These are phyloP conservation scores for Ganoderma resinaceum DNA, from an alignment of 1,284 basidiomycete genomes.

Conservation along the genomic window DNA sequence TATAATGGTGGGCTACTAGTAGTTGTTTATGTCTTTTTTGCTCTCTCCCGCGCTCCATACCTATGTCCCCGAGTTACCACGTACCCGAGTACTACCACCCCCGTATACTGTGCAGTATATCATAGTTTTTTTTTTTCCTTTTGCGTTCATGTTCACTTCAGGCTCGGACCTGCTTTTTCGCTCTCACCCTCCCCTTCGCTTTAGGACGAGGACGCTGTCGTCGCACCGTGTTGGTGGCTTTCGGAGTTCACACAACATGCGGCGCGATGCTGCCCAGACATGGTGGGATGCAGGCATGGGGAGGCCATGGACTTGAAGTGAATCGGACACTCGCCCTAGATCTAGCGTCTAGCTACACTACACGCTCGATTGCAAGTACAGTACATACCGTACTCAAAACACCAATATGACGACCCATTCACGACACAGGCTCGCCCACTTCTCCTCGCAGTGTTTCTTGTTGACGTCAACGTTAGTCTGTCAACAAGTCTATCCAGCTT, in stretches of 20 bases:
- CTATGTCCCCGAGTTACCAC: background rate
- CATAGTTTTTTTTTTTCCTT: conserved; percentile 13
- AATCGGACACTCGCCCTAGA: conserved; percentile 16
- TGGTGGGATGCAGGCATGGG: conserved; percentile 1
- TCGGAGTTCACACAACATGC: background rate
- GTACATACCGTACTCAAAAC: background rate
- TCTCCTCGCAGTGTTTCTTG: background rate
- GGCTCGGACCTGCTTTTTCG: conserved; percentile 3
- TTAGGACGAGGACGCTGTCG: background rate
- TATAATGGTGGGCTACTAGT: conserved; percentile 22
- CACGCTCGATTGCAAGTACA: background rate
- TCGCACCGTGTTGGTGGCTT: background rate
- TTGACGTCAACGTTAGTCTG: background rate
- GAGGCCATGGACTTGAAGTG: conserved; percentile 11
- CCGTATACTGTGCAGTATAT: conserved; percentile 26
- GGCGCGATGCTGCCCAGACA: conserved; percentile 4
- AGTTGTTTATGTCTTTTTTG: conserved; percentile 23
- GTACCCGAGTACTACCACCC: conserved; percentile 14
- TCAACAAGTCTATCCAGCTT: background rate
- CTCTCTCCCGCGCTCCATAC: conserved; percentile 13
- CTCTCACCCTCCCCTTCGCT: conserved; percentile 6
- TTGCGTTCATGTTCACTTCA: background rate
- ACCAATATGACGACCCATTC: conserved; percentile 2
- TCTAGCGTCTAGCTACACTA: conserved; percentile 12
- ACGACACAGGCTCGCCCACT: background rate